Percentiles rank a stretch among this genome's conserved stretches.
Evolutionary conservation across 148 eudicot genomes (phyloP).

Genomic region (Spergularia marina): DNA sequence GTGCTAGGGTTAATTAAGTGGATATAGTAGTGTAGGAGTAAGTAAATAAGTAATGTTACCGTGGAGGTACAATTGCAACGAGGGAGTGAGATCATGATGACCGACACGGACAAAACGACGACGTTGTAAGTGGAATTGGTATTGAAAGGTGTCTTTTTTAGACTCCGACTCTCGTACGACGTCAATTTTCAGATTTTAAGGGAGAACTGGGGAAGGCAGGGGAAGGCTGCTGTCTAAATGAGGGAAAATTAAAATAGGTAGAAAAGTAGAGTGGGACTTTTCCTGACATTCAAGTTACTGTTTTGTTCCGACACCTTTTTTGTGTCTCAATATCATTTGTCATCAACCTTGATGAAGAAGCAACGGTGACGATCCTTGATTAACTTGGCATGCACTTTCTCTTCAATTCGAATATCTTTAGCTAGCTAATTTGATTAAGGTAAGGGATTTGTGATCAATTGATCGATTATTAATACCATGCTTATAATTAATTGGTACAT

Average conservation of each 20-base stretch:
- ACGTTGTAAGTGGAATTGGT: not conserved
- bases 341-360: no score
- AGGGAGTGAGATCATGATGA: constrained; percentile 24
- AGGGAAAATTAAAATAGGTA: no score
- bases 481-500: no score
- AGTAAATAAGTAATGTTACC: not conserved
- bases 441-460: no score
- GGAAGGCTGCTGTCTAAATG: not conserved
- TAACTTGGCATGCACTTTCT: no score
- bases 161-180: not conserved
- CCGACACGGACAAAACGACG: not conserved
- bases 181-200: not conserved
- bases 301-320: not conserved
- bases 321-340: no score
- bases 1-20: not conserved
- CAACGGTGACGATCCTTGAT: no score
- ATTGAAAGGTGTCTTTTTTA: not conserved
- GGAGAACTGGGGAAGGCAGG: no score
- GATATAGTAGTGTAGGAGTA: not conserved
- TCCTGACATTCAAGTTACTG: constrained; percentile 8
- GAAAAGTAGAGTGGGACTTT: constrained; percentile 4
- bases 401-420: no score
- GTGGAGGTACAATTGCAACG: not conserved
- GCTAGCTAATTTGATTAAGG: no score
- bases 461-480: no score